Evolutionary conservation across 1,284 basidiomycete species (phyloP).

Genomic region (Ganoderma meredithae): DNA sequence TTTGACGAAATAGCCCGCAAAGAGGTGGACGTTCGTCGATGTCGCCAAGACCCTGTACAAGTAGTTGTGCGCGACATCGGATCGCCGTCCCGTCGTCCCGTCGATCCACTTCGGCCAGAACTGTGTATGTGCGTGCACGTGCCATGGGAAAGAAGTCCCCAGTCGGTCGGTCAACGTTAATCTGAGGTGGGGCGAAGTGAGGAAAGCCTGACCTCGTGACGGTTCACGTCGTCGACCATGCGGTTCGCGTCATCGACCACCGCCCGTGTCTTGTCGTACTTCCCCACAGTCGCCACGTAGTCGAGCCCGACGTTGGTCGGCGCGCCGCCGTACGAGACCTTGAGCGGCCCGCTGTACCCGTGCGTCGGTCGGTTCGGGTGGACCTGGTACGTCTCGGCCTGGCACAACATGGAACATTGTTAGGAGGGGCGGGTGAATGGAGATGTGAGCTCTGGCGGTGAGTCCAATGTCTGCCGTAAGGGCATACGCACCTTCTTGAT

Average conservation of each 20-base stretch:
- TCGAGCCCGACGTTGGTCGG: slow-evolving; percentile 35
- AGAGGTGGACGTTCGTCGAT: slow-evolving; percentile 35
- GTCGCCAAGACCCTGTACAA: slow-evolving; percentile 54
- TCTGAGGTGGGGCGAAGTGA: neutral
- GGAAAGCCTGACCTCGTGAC: slow-evolving; percentile 42
- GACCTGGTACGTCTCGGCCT: slow-evolving; percentile 33
- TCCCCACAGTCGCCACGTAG: slow-evolving; percentile 30
- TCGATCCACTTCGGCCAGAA: slow-evolving; percentile 56
- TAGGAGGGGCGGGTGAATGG: no score
- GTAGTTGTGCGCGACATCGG: slow-evolving; percentile 63
- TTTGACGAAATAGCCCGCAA: slow-evolving; percentile 39
- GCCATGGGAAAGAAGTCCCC: neutral
- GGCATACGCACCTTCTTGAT: slow-evolving; percentile 29
- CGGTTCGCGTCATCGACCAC: slow-evolving; percentile 34
- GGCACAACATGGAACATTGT: no score
- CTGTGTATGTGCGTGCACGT: neutral
- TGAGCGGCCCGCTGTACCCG: slow-evolving; percentile 37
- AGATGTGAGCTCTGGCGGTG: no score
- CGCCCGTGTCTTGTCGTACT: slow-evolving; percentile 30
- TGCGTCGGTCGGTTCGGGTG: slow-evolving; percentile 30
- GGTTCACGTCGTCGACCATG: slow-evolving; percentile 34
- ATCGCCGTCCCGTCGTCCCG: slow-evolving; percentile 58
- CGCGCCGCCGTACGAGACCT: slow-evolving; percentile 36
- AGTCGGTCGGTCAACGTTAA: neutral
- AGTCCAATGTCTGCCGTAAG: no score